Percentiles rank a stretch among this genome's conserved stretches.
These are phyloP conservation scores for Pelargonium australe DNA, from an alignment of 441 rosid species.

Conservation along the genomic window DNA sequence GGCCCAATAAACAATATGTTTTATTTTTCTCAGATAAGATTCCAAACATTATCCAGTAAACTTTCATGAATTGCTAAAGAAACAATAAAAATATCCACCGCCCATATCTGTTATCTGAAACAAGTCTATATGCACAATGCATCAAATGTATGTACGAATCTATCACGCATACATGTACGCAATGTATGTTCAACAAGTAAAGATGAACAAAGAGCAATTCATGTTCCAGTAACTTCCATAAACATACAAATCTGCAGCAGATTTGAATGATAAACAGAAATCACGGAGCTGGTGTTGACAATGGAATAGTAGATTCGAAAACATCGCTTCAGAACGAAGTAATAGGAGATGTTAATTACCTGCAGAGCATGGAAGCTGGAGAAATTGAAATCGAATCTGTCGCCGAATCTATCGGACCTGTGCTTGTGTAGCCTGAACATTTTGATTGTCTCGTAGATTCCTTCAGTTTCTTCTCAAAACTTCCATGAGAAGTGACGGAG, in stretches of 20 bases:
- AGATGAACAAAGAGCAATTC: not conserved
- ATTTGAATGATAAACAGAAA: not conserved
- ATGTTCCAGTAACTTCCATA: not conserved
- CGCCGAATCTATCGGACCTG: conserved; percentile 9
- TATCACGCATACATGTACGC: not conserved
- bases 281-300: not conserved
- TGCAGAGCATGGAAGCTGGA: conserved; percentile 11
- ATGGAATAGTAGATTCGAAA: conserved; percentile 6
- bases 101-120: not conserved
- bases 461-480: not conserved
- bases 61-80: not conserved
- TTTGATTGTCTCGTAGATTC: conserved; percentile 4
- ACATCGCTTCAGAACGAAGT: not conserved
- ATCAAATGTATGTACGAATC: too few species aligned
- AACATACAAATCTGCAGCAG: not conserved
- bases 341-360: not conserved
- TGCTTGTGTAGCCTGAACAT: conserved; percentile 11
- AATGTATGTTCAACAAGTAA: not conserved
- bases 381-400: conserved; percentile 11
- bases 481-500: not conserved
- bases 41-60: not conserved
- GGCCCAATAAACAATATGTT: not conserved
- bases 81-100: not conserved
- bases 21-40: not conserved
- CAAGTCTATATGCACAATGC: not conserved